A percentile compares a stretch with the other conserved stretches of the same genome.
phyloP scores from a whole-genome alignment of 495 filamentous ascomycete species.

The Xeromyces bisporus region DNA sequence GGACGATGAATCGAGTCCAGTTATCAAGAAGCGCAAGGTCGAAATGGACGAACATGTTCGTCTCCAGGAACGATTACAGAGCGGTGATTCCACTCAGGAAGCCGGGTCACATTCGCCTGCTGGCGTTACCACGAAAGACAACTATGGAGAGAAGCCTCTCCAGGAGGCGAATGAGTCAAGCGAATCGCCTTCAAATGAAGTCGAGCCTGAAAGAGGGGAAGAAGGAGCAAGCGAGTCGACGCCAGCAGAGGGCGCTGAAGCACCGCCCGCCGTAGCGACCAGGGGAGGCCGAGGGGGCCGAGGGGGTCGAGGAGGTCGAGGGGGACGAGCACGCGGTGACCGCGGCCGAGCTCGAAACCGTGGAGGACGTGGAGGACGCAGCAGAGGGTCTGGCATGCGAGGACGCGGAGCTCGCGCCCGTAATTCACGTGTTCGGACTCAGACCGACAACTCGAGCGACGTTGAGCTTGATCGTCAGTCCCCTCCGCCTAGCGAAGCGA shows the following conservation, averaged over 20 bases:
- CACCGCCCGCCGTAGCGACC: not conserved
- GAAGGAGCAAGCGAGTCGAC: no score
- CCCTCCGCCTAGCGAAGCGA: conserved; percentile 18
- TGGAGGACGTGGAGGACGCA: conserved; percentile 11
- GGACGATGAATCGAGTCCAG: conserved; percentile 7
- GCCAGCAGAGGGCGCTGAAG: conserved; percentile 6
- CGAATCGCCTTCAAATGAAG: no score
- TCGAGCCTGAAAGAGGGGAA: no score
- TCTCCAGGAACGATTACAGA: conserved; percentile 8
- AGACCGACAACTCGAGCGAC: conserved; percentile 13
- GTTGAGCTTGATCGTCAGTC: conserved; percentile 16
- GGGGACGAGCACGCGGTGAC: conserved; percentile 21
- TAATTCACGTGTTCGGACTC: not conserved
- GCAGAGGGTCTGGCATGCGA: conserved; percentile 14
- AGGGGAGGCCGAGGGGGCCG: conserved; percentile 9
- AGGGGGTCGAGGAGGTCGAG: conserved; percentile 13
- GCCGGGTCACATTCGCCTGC: conserved; percentile 7
- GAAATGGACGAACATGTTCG: conserved; percentile 14
- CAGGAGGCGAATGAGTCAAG: conserved; percentile 11
- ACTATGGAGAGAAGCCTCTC: conserved; percentile 7
- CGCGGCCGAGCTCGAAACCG: conserved; percentile 18
- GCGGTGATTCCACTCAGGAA: conserved; percentile 8
- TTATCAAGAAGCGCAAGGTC: conserved; percentile 16
- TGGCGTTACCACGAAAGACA: conserved; percentile 5
- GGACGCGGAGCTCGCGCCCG: conserved; percentile 9